Percentiles rank a stretch among this genome's conserved stretches.
Conservation (phyloP, 495 filamentous ascomycete genomes). For the Penicillium chermesinum region DNA sequence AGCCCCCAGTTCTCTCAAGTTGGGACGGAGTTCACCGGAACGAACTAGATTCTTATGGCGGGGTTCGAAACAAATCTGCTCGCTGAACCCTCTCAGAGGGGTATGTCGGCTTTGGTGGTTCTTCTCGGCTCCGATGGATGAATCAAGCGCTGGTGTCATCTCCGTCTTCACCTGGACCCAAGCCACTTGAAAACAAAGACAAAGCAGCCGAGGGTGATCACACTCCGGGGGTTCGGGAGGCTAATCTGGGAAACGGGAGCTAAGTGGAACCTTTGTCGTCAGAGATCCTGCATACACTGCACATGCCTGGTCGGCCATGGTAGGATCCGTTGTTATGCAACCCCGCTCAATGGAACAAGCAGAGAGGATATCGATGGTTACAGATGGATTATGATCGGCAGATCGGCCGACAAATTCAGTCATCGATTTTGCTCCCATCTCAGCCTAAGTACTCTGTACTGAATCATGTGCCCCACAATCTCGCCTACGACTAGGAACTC, state of each 20-base stretch:
- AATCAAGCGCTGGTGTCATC: background rate
- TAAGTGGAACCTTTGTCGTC: constrained; percentile 14
- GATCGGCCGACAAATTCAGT: too few relatives aligned
- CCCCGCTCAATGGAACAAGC: constrained; percentile 6
- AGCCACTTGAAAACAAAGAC: background rate
- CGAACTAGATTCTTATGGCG: background rate
- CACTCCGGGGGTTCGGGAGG: constrained; percentile 8
- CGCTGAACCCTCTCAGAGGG: too few relatives aligned
- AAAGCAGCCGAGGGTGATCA: background rate
- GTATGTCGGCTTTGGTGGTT: background rate
- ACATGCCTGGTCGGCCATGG: constrained; percentile 10
- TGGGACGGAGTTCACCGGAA: constrained; percentile 10
- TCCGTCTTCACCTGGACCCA: background rate
- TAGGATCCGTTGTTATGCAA: constrained; percentile 3
- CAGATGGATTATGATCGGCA: constrained; percentile 3
- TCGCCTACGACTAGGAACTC: too few relatives aligned
- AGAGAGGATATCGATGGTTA: background rate
- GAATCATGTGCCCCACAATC: too few relatives aligned
- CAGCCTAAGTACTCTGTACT: too few relatives aligned
- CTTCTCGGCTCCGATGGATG: background rate
- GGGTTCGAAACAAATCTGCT: background rate
- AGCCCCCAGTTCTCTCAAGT: background rate
- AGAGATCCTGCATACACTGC: constrained; percentile 13
- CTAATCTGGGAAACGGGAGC: constrained; percentile 4
- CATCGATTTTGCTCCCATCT: too few relatives aligned